phyloP scores from a whole-genome alignment of 1,284 basidiomycete species.

The Sanguinoderma infundibulare region DNA sequence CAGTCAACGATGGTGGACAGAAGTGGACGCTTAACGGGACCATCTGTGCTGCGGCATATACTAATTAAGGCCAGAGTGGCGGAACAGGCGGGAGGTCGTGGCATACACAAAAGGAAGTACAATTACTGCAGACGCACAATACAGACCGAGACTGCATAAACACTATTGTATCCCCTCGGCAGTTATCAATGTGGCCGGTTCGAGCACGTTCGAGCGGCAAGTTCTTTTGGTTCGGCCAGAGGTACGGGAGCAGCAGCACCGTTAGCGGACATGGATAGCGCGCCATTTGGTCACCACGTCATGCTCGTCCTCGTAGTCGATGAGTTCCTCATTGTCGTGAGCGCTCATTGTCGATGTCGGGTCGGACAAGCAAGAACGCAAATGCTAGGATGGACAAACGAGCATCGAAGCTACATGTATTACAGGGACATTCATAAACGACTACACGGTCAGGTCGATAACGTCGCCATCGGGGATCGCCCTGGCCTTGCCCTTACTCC shows the following conservation, averaged over 20 bases:
- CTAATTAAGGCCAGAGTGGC: not conserved
- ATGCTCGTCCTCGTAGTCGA: too few relatives aligned
- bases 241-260: too few relatives aligned
- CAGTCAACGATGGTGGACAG: not conserved
- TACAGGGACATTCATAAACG: not conserved
- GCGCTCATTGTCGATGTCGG: too few relatives aligned
- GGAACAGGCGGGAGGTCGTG: not conserved
- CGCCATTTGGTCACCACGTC: too few relatives aligned
- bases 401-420: not conserved
- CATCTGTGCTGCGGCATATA: not conserved
- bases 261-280: too few relatives aligned
- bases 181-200: too few relatives aligned
- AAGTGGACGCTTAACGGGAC: not conserved
- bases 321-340: too few relatives aligned
- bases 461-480: not conserved
- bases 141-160: too few relatives aligned
- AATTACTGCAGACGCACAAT: too few relatives aligned
- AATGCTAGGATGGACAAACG: not conserved
- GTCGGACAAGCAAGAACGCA: not conserved
- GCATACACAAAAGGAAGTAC: not conserved
- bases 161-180: too few relatives aligned
- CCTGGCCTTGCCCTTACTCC: not conserved
- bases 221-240: too few relatives aligned
- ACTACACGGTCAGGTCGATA: not conserved
- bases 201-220: too few relatives aligned